Conservation (phyloP, 805 yeast genomes). For the Candida namnaoensis region DNA sequence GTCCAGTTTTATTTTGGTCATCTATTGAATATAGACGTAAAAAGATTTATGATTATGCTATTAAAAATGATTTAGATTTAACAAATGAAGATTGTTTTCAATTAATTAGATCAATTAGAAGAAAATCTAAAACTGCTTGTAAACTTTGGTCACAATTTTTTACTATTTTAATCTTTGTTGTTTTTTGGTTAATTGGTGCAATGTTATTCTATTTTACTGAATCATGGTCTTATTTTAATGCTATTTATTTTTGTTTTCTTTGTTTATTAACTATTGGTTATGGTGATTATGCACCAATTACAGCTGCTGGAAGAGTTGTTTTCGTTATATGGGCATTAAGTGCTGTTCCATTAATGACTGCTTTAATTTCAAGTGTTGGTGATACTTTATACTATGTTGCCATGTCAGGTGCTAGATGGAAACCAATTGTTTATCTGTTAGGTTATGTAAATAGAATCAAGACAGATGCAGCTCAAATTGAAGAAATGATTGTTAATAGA, state of each 20-base stretch:
- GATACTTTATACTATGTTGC: conserved; percentile 39
- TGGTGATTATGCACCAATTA: conserved; percentile 62
- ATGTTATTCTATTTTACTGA: conserved; percentile 51
- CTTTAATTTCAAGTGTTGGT: conserved; percentile 63
- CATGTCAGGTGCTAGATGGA: conserved; percentile 6
- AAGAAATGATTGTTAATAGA: not conserved
- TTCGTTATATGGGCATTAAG: conserved; percentile 75
- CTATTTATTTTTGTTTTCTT: conserved; percentile 68
- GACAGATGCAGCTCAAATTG: not conserved
- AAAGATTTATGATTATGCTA: conserved; percentile 17
- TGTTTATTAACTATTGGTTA: conserved; percentile 80
- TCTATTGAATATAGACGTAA: conserved; percentile 44
- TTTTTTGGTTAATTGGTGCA: conserved; percentile 72
- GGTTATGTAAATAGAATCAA: not conserved
- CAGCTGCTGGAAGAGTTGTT: conserved; percentile 61
- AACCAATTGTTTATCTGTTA: too few relatives aligned
- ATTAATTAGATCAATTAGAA: conserved; percentile 44
- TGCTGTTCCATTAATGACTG: conserved; percentile 86
- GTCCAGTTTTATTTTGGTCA: conserved; percentile 62
- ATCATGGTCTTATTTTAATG: conserved; percentile 62
- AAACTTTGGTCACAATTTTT: conserved; percentile 26
- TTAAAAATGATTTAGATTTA: conserved; percentile 12
- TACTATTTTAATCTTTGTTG: conserved; percentile 35
- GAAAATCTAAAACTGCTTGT: conserved; percentile 29
- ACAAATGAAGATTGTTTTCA: conserved; percentile 42